Evolutionary conservation across 2,329 filamentous ascomycete genomes (phyloP), one percentile per base, ranked within the genome.

Genomic region (Penicillium verrucosum): DNA sequence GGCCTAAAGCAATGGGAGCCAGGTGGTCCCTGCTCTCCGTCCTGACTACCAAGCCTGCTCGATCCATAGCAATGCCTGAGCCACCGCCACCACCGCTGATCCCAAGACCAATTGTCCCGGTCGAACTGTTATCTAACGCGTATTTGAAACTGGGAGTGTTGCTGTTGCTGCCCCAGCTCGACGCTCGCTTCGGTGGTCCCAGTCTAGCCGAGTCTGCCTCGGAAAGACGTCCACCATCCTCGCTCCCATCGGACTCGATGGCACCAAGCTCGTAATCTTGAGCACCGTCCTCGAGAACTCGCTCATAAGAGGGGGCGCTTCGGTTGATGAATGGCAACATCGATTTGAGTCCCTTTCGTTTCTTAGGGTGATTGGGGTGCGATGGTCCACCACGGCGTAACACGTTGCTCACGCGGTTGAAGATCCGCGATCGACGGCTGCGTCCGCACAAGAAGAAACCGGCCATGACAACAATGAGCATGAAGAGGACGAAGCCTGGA

Each of bases 11-110:
- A 14, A 84, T 70, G 9, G 79, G 81, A 16, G 82, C 80, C 37
- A 97, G 75, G 56, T 90, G 82, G 70, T 97, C 94, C 51, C 91
- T 81, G 70, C 91, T 96, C 70, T 97, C 93, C 0, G 90, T 95
- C 63, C 93, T 80, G 2, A 91, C 84, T 52, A 90, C 86, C 61
- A 97, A 72, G 1, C 92, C 92, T 45, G 84, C 86, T 38, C 91
- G 75, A 54, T 84, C 82, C 62, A 84, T 82, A 10, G 79, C 71
- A 60, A 78, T 67, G 56, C 69, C 59, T 67, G 65, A 50, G 47
- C 70, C 65, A 37, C 37, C 43, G 29, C 60, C 64, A 43, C 47
- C 37, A 14, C 49, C 30, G 29, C 71, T 66, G 61, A 75, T 70
- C 41, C 74, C 71, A 54, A 75, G 57, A 29, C 73, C 70, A 45